Conservation (phyloP, 345 rosid species). For the Aethionema arabicum region DNA sequence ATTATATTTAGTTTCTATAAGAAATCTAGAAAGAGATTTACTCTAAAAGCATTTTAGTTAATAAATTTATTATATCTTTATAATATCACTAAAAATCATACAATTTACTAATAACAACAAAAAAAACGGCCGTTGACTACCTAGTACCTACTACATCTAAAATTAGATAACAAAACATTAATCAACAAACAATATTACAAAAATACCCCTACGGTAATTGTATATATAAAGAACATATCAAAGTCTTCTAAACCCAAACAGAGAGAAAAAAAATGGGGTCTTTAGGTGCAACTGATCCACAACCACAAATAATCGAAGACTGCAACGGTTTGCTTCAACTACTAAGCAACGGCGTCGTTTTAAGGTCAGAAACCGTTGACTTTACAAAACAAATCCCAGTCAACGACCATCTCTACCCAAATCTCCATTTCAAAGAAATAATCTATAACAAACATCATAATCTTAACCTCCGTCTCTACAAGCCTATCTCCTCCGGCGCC, state of each 20-base stretch:
- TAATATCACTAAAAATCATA: too few species aligned
- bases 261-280: constrained; percentile 44
- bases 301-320: constrained; percentile 58
- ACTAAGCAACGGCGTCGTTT: constrained; percentile 61
- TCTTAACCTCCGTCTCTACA: constrained; percentile 73
- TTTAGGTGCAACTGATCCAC: constrained; percentile 39
- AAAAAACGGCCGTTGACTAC: too few species aligned
- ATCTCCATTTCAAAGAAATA: constrained; percentile 54
- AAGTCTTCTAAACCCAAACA: neutral
- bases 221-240: too few species aligned
- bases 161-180: too few species aligned
- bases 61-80: too few species aligned
- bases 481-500: constrained; percentile 28
- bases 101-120: too few species aligned
- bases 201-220: too few species aligned
- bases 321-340: constrained; percentile 67
- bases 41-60: too few species aligned
- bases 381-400: constrained; percentile 36
- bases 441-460: constrained; percentile 47
- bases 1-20: too few species aligned
- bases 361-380: constrained; percentile 44
- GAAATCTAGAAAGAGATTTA: too few species aligned
- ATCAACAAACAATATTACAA: too few species aligned
- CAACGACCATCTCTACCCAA: constrained; percentile 21
- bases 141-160: too few species aligned